These are phyloP conservation scores for Durusdinium trenchii DNA, from an alignment of 73 alveolate genomes.

Conservation along the genomic window DNA sequence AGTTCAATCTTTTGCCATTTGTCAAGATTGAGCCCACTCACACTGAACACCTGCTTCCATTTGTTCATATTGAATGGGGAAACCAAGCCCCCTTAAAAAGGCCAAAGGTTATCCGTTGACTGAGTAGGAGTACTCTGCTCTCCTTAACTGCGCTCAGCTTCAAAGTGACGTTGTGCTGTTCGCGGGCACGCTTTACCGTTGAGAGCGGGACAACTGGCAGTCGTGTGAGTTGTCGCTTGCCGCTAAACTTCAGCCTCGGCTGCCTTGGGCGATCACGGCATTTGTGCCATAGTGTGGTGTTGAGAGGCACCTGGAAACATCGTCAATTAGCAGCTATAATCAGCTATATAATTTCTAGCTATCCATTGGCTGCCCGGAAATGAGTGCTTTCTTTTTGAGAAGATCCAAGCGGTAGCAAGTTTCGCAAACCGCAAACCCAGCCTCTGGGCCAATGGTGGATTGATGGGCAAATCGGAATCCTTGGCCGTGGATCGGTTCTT, in stretches of 20 bases:
- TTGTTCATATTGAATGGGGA: too few species aligned
- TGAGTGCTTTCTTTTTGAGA: too few species aligned
- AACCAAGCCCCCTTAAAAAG: too few species aligned
- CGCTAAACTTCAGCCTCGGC: conserved; percentile 42
- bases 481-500: not conserved
- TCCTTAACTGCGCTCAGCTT: too few species aligned
- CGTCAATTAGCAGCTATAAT: not conserved
- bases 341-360: not conserved
- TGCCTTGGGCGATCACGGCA: not conserved
- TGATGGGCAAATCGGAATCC: conserved; percentile 57
- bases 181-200: conserved; percentile 65
- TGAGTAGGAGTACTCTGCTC: too few species aligned
- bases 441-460: conserved; percentile 51
- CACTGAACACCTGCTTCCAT: too few species aligned
- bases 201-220: conserved; percentile 46
- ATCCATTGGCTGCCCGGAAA: too few species aligned
- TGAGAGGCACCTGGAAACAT: not conserved
- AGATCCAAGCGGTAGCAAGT: not conserved
- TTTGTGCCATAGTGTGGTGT: not conserved
- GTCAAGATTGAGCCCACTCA: too few species aligned
- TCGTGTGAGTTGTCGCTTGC: conserved; percentile 64
- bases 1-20: too few species aligned
- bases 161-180: conserved; percentile 56
- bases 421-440: not conserved
- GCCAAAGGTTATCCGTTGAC: too few species aligned